Conservation (phyloP, 768 basidiomycete species). For the Boletus tomentosulus region DNA sequence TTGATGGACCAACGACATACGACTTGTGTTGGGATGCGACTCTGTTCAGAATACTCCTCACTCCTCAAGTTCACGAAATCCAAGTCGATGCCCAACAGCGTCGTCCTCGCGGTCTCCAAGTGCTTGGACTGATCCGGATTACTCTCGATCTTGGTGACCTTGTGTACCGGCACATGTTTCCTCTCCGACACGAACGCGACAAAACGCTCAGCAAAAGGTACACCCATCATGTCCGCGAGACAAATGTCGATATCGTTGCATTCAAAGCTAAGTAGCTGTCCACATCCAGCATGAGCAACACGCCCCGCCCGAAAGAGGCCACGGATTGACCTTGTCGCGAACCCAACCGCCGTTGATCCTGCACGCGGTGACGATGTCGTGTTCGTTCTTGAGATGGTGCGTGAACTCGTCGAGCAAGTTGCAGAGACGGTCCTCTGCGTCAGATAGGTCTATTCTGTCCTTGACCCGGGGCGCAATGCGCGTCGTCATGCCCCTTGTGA, state of each 20-base stretch:
- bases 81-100: conserved; percentile 73
- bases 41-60: conserved; percentile 84
- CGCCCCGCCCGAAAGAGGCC: conserved; percentile 6
- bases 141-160: conserved; percentile 80
- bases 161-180: conserved; percentile 33
- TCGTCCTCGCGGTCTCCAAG: conserved; percentile 89
- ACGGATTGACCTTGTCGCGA: conserved; percentile 78
- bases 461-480: conserved; percentile 31
- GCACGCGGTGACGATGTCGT: conserved; percentile 60
- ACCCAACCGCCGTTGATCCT: conserved; percentile 99
- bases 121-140: conserved; percentile 99
- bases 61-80: conserved; percentile 93
- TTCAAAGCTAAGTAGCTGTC: conserved; percentile 71
- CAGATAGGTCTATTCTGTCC: conserved; percentile 52
- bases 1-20: conserved; percentile 42
- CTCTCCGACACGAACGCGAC: conserved; percentile 46
- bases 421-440: conserved; percentile 67
- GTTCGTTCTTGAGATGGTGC: conserved; percentile 45
- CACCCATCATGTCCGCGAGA: conserved; percentile 83
- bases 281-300: conserved; percentile 11
- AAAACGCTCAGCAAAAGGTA: conserved; percentile 80
- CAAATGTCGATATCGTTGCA: conserved; percentile 95
- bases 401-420: conserved; percentile 78
- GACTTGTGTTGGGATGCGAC: conserved; percentile 84
- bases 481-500: conserved; percentile 27